Percentiles rank a stretch among this genome's conserved stretches.
Evolutionary conservation across 2,329 filamentous ascomycete genomes (phyloP).

Genomic region (Basipetospora chlamydospora): DNA sequence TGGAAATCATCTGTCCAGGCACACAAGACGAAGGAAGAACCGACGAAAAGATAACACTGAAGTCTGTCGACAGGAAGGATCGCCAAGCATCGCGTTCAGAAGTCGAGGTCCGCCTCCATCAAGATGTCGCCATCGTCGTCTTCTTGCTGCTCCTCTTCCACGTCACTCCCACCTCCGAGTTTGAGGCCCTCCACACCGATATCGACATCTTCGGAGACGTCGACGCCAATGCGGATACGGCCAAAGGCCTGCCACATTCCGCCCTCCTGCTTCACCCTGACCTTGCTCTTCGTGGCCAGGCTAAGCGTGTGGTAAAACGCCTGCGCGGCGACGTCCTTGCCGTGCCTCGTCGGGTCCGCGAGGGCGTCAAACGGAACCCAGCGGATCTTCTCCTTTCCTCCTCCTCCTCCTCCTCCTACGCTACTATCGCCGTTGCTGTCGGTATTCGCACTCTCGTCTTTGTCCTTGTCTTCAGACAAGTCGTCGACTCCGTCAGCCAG

Average conservation of each 20-base stretch:
- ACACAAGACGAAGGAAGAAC: too few relatives aligned
- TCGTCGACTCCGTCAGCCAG: too few relatives aligned
- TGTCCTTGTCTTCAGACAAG: too few relatives aligned
- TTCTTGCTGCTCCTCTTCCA: too few relatives aligned
- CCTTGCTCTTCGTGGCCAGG: conserved; percentile 49
- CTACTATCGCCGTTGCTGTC: too few relatives aligned
- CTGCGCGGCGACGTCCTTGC: conserved; percentile 53
- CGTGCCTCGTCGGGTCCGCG: conserved; percentile 40
- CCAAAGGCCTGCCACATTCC: conserved; percentile 26
- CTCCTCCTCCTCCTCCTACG: conserved; percentile 13
- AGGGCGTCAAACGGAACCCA: conserved; percentile 56
- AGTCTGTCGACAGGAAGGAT: too few relatives aligned
- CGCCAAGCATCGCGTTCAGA: too few relatives aligned
- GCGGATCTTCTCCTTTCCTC: not conserved
- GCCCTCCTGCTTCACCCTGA: conserved; percentile 47
- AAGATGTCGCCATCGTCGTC: too few relatives aligned
- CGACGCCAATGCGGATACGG: conserved; percentile 26
- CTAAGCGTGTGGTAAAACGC: conserved; percentile 62
- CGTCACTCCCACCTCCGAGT: not conserved
- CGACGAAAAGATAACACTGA: too few relatives aligned
- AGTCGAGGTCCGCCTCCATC: too few relatives aligned
- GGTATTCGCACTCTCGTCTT: too few relatives aligned
- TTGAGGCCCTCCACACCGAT: not conserved
- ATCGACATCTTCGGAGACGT: not conserved
- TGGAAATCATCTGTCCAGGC: not conserved